Percentiles rank a stretch among this genome's conserved stretches.
These are phyloP conservation scores for Exophiala xenobiotica DNA, from an alignment of 2,329 filamentous ascomycete species.

Conservation along the genomic window DNA sequence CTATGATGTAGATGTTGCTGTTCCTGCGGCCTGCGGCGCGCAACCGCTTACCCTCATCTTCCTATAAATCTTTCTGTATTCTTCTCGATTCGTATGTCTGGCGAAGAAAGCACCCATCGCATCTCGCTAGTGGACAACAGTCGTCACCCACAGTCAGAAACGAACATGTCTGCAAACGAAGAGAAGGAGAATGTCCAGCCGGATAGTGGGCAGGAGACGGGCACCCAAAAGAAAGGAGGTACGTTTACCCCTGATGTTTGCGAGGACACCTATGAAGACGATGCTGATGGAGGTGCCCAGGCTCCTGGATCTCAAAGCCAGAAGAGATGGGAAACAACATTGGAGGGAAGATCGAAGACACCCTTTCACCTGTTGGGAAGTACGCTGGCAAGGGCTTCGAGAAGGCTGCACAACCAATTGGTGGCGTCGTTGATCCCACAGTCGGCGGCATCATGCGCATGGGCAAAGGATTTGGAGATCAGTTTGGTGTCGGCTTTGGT, in stretches of 20 bases:
- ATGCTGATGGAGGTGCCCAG: background rate
- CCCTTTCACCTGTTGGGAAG: constrained; percentile 32
- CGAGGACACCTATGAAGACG: background rate
- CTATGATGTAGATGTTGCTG: constrained; percentile 6
- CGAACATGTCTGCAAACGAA: constrained; percentile 11
- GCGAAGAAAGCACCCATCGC: constrained; percentile 4
- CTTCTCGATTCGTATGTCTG: background rate
- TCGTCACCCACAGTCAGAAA: background rate
- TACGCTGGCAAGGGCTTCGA: constrained; percentile 30
- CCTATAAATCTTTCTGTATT: no score
- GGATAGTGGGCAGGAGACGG: background rate
- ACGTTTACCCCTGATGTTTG: background rate
- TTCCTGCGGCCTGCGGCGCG: background rate
- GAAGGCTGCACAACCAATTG: constrained; percentile 24
- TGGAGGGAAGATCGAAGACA: constrained; percentile 30
- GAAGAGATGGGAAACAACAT: constrained; percentile 26
- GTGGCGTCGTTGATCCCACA: constrained; percentile 30
- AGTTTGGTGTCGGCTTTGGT: constrained; percentile 28
- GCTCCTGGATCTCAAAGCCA: constrained; percentile 23
- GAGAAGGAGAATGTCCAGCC: constrained; percentile 12
- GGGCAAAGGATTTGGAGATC: constrained; percentile 29
- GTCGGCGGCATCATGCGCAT: constrained; percentile 30
- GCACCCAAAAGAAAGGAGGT: constrained; percentile 2
- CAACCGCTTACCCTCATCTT: background rate
- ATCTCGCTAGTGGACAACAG: constrained; percentile 8